Conservation (phyloP, 2,329 filamentous ascomycete genomes). For the Alternaria panax region DNA sequence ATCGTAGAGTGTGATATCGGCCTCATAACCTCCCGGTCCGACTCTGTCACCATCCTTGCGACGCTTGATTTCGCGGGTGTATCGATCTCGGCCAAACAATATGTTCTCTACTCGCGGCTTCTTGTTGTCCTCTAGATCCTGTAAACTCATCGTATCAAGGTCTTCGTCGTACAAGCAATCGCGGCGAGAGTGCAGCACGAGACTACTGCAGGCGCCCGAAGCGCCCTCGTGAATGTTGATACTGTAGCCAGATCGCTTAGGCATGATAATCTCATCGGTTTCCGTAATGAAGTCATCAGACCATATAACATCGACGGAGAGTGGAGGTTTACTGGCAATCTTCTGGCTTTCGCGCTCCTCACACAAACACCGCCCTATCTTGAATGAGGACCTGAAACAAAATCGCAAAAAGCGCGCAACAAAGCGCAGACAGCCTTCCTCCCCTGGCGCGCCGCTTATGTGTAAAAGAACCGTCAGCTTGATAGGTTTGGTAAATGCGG, state of each 20-base stretch:
- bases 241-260: neutral
- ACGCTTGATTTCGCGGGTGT: neutral
- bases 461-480: neutral
- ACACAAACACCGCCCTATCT: neutral
- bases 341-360: neutral
- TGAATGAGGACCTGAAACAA: neutral
- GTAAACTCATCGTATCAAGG: neutral
- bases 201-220: neutral
- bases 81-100: neutral
- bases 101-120: neutral
- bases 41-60: neutral
- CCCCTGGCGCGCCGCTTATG: too few relatives aligned
- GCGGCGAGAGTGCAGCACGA: too few relatives aligned
- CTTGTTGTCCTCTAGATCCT: neutral
- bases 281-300: neutral
- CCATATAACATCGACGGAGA: neutral
- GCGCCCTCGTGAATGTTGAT: neutral
- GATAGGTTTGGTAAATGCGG: neutral
- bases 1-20: neutral
- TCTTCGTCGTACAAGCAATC: too few relatives aligned
- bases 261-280: neutral
- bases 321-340: neutral
- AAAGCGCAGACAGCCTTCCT: neutral
- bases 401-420: neutral
- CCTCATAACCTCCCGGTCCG: neutral